Conservation (phyloP, 2,329 filamentous ascomycete genomes). For the Beauveria sp. region DNA sequence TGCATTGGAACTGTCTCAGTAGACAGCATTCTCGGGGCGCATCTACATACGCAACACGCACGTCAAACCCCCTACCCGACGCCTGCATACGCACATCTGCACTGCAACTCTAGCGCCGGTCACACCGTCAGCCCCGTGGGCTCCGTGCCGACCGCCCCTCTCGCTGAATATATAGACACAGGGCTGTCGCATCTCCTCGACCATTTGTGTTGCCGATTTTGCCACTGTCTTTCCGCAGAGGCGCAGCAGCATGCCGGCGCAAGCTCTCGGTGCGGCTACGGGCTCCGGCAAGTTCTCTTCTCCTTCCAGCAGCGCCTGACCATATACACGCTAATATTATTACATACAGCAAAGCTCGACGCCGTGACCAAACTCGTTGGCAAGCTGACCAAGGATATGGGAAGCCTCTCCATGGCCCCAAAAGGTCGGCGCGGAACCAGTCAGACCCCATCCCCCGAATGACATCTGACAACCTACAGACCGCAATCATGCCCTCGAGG, state of each 20-base stretch:
- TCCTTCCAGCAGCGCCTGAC: background rate
- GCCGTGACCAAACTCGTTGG: slow-evolving; percentile 59
- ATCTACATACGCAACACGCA: too few species aligned
- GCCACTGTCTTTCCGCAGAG: background rate
- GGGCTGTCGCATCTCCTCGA: background rate
- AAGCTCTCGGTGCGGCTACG: slow-evolving; percentile 24
- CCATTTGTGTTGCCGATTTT: background rate
- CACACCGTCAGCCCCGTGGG: background rate
- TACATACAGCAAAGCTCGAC: slow-evolving; percentile 52
- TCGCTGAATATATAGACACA: background rate
- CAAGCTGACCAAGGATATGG: slow-evolving; percentile 54
- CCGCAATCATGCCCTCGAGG: slow-evolving; percentile 51
- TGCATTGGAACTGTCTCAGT: background rate
- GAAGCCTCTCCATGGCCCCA: slow-evolving; percentile 48
- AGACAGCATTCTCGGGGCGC: background rate
- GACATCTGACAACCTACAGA: slow-evolving; percentile 38
- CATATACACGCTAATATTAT: background rate
- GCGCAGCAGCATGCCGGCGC: slow-evolving; percentile 16
- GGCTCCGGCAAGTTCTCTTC: slow-evolving; percentile 33
- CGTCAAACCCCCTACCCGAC: background rate
- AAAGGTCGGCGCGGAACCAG: slow-evolving; percentile 43
- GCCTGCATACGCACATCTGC: background rate
- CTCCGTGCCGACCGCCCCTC: background rate
- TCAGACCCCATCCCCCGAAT: background rate
- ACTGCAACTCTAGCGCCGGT: background rate